Base-by-base conservation (phyloP, 192 early-diverging fungal genomes). In the Backusella parvicylindrica region DNA sequence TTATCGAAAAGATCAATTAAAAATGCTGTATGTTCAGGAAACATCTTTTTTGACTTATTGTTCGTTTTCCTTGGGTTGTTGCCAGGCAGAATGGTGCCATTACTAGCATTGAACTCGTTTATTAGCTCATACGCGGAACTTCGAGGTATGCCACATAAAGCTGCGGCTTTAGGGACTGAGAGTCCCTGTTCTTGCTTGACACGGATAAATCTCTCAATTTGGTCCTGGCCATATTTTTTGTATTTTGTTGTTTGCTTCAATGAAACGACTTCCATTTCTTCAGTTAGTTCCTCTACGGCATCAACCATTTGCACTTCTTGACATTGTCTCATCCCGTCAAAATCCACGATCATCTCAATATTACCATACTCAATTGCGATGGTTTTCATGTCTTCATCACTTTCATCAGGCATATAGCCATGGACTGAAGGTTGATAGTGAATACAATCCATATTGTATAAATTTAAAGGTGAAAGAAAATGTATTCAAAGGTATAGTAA, bases 31-130 rank as follows among this genome's bases (percentile, higher is more conserved):
- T 67, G 65, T 1, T 35, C 11, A 35, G 8, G 35, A 67, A 67
- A 67, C n/a, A 67, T 31, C 32, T 36, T 67, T 67, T 65, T 67
- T n/a, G 65, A n/a, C n/a, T n/a, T n/a, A n/a, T n/a, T n/a, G n/a
- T n/a, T n/a, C n/a, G n/a, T n/a, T n/a, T n/a, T n/a, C n/a, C n/a
- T n/a, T n/a, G n/a, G n/a, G n/a, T n/a, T n/a, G n/a, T n/a, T n/a
- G n/a, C n/a, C n/a, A n/a, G n/a, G n/a, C n/a, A n/a, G n/a, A n/a
- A n/a, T n/a, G n/a, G n/a, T n/a, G n/a, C n/a, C n/a, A n/a, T n/a
- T n/a, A n/a, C n/a, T n/a, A n/a, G n/a, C n/a, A n/a, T n/a, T n/a
- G n/a, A n/a, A n/a, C n/a, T n/a, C n/a, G 32, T 67, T 35, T 37
- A 67, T 28, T 16, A 67, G 32, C 35, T 35, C 32, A 35, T 67